Conservation (phyloP, 2,329 filamentous ascomycete genomes). For the Dactylellina drechsleri region DNA sequence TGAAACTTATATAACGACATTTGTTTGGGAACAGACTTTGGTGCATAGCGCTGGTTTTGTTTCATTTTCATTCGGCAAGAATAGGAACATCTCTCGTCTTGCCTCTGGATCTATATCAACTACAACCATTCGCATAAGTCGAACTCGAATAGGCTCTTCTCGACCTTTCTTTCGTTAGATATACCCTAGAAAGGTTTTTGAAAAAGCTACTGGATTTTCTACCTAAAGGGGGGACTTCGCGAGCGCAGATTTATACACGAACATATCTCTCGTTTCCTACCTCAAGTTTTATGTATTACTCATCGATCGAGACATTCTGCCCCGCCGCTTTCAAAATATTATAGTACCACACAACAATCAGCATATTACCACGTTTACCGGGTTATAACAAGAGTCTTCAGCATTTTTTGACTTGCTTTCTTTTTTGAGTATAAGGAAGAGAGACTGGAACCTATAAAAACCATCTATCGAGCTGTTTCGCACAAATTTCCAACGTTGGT, state of each 20-base stretch:
- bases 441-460: constrained; percentile 3
- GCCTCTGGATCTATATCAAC: constrained; percentile 45
- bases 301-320: constrained; percentile 48
- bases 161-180: not conserved
- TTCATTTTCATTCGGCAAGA: constrained; percentile 53
- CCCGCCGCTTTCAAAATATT: constrained; percentile 50
- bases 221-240: not conserved
- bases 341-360: constrained; percentile 47
- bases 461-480: constrained; percentile 24
- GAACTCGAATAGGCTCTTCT: not conserved
- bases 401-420: constrained; percentile 15
- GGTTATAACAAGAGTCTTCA: constrained; percentile 22
- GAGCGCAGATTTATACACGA: not conserved
- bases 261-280: constrained; percentile 24
- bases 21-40: constrained; percentile 54
- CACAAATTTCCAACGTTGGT: constrained; percentile 48
- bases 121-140: constrained; percentile 29
- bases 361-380: constrained; percentile 36
- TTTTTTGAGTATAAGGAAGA: not conserved
- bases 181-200: no score
- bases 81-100: constrained; percentile 23
- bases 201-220: no score
- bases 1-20: constrained; percentile 54
- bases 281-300: constrained; percentile 53
- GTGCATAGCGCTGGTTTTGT: constrained; percentile 55